phyloP scores from a whole-genome alignment of 371 early-diverging fungal genomes.

The Mucor sp. region DNA sequence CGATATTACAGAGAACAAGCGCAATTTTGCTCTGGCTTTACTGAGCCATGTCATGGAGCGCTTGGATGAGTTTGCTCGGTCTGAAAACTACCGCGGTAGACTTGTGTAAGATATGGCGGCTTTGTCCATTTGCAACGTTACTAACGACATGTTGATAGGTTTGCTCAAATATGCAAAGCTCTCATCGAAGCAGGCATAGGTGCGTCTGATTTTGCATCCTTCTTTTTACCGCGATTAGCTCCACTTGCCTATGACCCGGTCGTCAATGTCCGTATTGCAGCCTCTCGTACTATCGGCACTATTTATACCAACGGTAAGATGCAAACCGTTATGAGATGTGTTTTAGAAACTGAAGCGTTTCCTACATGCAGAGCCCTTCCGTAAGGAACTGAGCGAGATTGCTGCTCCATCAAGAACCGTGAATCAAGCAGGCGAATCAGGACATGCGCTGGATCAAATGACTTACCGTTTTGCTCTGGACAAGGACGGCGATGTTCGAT shows the following conservation, averaged over 20 bases:
- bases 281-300: slow-evolving; percentile 28
- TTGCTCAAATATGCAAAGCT: slow-evolving; percentile 40
- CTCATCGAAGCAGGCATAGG: slow-evolving; percentile 34
- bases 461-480: slow-evolving; percentile 30
- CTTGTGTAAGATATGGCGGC: slow-evolving; percentile 32
- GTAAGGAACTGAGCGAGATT: slow-evolving; percentile 24
- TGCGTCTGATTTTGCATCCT: slow-evolving; percentile 34
- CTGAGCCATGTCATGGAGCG: slow-evolving; percentile 53
- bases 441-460: slow-evolving; percentile 25
- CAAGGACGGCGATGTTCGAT: slow-evolving; percentile 32
- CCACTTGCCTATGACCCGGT: slow-evolving; percentile 38
- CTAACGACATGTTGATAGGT: slow-evolving; percentile 12
- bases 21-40: slow-evolving; percentile 42
- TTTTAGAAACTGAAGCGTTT: not conserved
- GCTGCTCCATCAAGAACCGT: slow-evolving; percentile 21
- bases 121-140: not conserved
- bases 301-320: slow-evolving; percentile 32
- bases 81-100: slow-evolving; percentile 42
- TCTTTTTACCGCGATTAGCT: slow-evolving; percentile 35
- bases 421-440: slow-evolving; percentile 19
- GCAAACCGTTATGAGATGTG: not conserved
- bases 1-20: slow-evolving; percentile 37
- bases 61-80: slow-evolving; percentile 48
- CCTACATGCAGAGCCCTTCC: slow-evolving; percentile 18
- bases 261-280: slow-evolving; percentile 45